Conservation (phyloP, 257 asterid species). For the Rubia yunnanensis region DNA sequence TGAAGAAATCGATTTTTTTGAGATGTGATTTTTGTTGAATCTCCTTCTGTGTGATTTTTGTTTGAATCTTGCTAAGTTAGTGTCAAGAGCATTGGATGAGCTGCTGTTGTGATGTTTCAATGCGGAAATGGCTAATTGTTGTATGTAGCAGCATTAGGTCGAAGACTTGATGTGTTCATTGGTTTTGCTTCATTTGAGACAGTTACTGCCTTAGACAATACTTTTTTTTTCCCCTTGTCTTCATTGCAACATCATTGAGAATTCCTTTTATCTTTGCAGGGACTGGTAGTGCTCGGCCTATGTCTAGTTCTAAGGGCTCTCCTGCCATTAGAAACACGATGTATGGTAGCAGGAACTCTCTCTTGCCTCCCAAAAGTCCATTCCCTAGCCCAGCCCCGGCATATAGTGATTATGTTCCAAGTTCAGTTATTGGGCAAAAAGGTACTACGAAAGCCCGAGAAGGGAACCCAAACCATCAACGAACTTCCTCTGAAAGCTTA, state of each 20-base stretch:
- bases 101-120: background rate
- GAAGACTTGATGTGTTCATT: background rate
- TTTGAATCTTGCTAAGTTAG: background rate
- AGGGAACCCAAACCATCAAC: slow-evolving; percentile 65
- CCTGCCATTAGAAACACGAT: slow-evolving; percentile 57
- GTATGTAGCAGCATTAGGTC: background rate
- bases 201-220: background rate
- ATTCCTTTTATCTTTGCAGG: slow-evolving; percentile 31
- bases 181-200: background rate
- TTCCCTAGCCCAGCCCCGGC: slow-evolving; percentile 66
- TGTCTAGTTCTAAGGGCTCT: slow-evolving; percentile 78
- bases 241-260: slow-evolving; percentile 1
- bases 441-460: slow-evolving; percentile 39
- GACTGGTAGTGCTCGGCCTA: slow-evolving; percentile 30
- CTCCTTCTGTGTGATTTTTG: background rate
- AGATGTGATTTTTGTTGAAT: background rate
- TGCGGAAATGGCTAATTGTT: background rate
- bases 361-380: slow-evolving; percentile 93
- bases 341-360: slow-evolving; percentile 55
- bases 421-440: slow-evolving; percentile 41
- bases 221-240: background rate
- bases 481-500: slow-evolving; percentile 79
- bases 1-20: background rate
- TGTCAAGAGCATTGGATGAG: background rate
- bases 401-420: slow-evolving; percentile 52